These are phyloP conservation scores for Polymyxa betae DNA, from an alignment of 208 protist species.

Conservation along the genomic window DNA sequence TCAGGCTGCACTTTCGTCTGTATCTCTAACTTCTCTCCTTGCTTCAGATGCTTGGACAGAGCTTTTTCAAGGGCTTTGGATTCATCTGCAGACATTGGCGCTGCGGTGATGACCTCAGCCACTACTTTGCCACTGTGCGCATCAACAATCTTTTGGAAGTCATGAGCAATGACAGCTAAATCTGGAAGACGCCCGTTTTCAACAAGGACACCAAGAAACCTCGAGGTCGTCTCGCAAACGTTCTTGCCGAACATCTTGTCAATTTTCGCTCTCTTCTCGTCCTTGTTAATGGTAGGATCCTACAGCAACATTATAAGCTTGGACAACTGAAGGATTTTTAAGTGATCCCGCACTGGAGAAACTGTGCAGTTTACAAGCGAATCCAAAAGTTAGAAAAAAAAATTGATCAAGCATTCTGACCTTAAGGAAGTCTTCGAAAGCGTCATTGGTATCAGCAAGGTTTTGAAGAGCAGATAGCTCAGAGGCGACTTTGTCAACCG, in stretches of 20 bases:
- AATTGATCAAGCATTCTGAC: not conserved
- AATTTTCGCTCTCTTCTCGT: not conserved
- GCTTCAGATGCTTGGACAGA: slow-evolving; percentile 28
- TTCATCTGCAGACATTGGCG: not conserved
- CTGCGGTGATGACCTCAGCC: not conserved
- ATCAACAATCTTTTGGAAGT: not conserved
- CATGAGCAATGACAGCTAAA: not conserved
- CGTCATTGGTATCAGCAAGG: not conserved
- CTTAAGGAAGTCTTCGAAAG: not conserved
- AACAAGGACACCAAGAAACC: not conserved
- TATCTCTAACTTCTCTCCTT: not conserved
- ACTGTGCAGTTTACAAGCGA: too few species aligned
- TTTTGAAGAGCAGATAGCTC: not conserved
- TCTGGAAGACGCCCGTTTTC: slow-evolving; percentile 50
- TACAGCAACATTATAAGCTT: not conserved
- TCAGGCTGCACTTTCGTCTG: not conserved
- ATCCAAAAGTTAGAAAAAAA: not conserved
- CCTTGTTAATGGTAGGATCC: slow-evolving; percentile 44
- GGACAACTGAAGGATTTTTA: too few species aligned
- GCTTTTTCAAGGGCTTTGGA: not conserved
- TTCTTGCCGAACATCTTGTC: not conserved
- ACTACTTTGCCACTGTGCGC: not conserved
- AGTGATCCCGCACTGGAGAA: too few species aligned
- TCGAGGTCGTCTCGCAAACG: not conserved
- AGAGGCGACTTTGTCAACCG: not conserved